Evolutionary conservation across 495 filamentous ascomycete species (phyloP).

Genomic region (Penicillium simplicissimum): DNA sequence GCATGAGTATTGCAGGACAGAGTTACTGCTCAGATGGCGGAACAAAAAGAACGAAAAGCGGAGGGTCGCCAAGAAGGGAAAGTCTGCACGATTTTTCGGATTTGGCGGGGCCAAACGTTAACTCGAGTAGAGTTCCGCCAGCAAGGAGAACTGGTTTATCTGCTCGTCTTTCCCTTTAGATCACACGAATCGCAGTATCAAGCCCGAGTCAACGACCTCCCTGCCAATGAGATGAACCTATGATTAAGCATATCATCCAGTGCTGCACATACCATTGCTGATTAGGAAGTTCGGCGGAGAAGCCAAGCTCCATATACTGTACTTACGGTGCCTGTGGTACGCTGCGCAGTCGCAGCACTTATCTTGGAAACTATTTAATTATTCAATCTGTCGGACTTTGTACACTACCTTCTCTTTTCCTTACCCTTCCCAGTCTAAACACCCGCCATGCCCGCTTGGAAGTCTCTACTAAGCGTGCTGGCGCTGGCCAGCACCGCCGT

Average conservation of each 20-base stretch:
- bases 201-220: neutral
- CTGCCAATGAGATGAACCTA: constrained; percentile 3
- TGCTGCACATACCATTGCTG: constrained; percentile 3
- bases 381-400: neutral
- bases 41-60: constrained; percentile 12
- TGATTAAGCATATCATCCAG: neutral
- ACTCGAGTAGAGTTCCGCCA: neutral
- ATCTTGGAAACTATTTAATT: neutral
- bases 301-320: constrained; percentile 6
- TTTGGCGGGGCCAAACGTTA: neutral
- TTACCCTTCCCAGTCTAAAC: constrained; percentile 15
- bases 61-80: constrained; percentile 43
- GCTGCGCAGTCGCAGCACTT: neutral
- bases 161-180: constrained; percentile 31
- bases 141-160: constrained; percentile 5
- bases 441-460: constrained; percentile 25
- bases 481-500: constrained; percentile 39
- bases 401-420: constrained; percentile 9
- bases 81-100: constrained; percentile 41
- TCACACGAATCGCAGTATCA: neutral
- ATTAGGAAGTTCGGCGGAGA: constrained; percentile 27
- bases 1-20: too few relatives aligned
- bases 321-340: neutral
- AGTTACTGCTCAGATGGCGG: too few relatives aligned
- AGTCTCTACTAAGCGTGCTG: constrained; percentile 36